These are phyloP conservation scores for Letharia columbiana DNA, from an alignment of 495 filamentous ascomycete species.

Conservation along the genomic window DNA sequence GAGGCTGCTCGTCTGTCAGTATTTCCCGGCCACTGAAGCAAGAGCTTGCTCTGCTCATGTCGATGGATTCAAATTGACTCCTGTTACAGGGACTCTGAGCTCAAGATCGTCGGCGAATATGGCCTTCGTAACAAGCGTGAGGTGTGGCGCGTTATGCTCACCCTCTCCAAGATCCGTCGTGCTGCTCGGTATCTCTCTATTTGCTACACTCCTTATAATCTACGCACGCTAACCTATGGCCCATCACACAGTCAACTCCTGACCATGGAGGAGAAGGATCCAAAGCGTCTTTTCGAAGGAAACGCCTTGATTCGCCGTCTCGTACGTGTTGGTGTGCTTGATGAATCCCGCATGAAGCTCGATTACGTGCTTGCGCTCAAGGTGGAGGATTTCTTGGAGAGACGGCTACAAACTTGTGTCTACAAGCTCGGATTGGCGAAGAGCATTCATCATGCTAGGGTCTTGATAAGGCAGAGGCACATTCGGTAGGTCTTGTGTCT, in stretches of 20 bases:
- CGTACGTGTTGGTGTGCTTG: conserved; percentile 97
- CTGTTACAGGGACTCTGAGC: conserved; percentile 79
- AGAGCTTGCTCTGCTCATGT: conserved; percentile 97
- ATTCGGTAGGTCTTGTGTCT: conserved; percentile 54
- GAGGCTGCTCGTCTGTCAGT: conserved; percentile 99
- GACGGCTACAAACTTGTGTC: conserved; percentile 96
- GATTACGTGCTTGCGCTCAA: conserved; percentile 99
- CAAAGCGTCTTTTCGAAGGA: conserved; percentile 99
- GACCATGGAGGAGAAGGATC: conserved; percentile 99
- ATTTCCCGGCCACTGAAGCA: conserved; percentile 83
- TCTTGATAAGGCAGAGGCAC: conserved; percentile 97
- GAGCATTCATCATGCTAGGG: conserved; percentile 99
- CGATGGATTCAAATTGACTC: conserved; percentile 51
- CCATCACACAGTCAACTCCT: conserved; percentile 72
- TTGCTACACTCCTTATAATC: conserved; percentile 10
- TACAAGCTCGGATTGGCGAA: conserved; percentile 99
- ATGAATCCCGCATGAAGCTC: conserved; percentile 99
- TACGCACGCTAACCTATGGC: not conserved
- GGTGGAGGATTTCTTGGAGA: conserved; percentile 98
- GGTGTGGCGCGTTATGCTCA: conserved; percentile 98
- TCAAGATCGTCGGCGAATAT: conserved; percentile 99
- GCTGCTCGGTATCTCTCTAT: conserved; percentile 77
- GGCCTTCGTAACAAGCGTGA: conserved; percentile 99
- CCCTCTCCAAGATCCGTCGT: conserved; percentile 99
- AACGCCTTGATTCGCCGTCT: conserved; percentile 99